Percentiles rank a stretch among this genome's conserved stretches.
phyloP scores from a whole-genome alignment of 1,139 yeast species.

The Protomyces arabidopsidicola region DNA sequence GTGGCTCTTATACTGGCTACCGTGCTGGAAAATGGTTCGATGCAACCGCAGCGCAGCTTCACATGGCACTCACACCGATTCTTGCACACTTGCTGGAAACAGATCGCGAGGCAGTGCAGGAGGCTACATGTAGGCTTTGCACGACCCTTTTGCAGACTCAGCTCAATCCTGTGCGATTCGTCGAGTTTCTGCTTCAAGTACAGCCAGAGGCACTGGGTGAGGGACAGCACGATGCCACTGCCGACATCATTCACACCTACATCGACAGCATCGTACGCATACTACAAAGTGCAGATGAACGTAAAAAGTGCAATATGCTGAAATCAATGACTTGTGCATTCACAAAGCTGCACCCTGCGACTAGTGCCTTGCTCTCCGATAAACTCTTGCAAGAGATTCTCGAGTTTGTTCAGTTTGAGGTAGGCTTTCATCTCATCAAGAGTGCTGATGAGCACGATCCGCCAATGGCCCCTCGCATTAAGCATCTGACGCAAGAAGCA shows the following conservation, averaged over 20 bases:
- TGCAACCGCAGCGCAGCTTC: constrained; percentile 14
- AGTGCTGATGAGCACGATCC: neutral
- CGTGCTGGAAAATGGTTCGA: constrained; percentile 6
- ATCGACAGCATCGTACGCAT: constrained; percentile 4
- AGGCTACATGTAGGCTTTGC: neutral
- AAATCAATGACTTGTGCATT: neutral
- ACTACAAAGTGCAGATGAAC: constrained; percentile 6
- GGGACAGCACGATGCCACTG: neutral
- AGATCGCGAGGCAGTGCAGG: neutral
- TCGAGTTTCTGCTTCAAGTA: constrained; percentile 8
- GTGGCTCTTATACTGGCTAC: neutral
- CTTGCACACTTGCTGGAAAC: neutral
- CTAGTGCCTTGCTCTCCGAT: neutral
- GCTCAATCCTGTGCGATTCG: neutral
- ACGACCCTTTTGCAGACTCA: neutral
- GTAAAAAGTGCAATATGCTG: constrained; percentile 10
- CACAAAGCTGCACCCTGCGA: neutral
- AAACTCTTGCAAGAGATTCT: neutral
- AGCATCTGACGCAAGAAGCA: neutral
- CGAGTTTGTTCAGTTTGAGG: neutral
- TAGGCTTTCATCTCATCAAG: neutral
- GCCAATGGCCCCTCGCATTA: neutral
- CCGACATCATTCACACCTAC: constrained; percentile 1
- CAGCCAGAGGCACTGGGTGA: neutral
- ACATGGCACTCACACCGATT: constrained; percentile 12